These are phyloP conservation scores for Saturnispora galanensis DNA, from an alignment of 805 yeast species.

Conservation along the genomic window DNA sequence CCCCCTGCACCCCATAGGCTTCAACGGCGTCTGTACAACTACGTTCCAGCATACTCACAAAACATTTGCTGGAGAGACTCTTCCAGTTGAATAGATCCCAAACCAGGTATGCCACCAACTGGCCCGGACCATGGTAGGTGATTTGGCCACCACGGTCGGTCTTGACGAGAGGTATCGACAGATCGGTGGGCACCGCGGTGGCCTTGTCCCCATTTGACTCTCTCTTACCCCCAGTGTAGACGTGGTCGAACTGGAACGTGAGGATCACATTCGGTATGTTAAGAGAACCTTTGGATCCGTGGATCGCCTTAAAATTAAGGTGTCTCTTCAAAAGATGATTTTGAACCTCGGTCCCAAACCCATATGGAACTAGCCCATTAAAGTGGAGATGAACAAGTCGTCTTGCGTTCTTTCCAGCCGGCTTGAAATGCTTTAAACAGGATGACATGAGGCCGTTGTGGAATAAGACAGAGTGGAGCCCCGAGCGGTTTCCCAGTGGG, in stretches of 20 bases:
- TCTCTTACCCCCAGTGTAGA: constrained; percentile 87
- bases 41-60: constrained; percentile 37
- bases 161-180: constrained; percentile 54
- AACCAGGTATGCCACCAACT: constrained; percentile 75
- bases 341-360: constrained; percentile 47
- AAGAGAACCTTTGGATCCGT: constrained; percentile 25
- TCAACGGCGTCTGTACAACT: constrained; percentile 23
- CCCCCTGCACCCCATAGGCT: constrained; percentile 27
- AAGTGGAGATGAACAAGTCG: constrained; percentile 31
- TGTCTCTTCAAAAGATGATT: constrained; percentile 45
- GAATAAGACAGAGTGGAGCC: too few relatives aligned
- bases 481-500: too few relatives aligned
- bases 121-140: constrained; percentile 97
- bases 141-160: constrained; percentile 91
- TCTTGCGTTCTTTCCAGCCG: not conserved
- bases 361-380: constrained; percentile 30
- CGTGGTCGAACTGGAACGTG: constrained; percentile 78
- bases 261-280: constrained; percentile 49
- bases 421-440: not conserved
- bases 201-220: constrained; percentile 31
- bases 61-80: constrained; percentile 41
- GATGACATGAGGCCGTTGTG: not conserved
- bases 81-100: constrained; percentile 56
- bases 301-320: constrained; percentile 27
- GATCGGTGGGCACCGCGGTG: constrained; percentile 4